Conservation (phyloP, 2,329 filamentous ascomycete genomes). For the Neocucurbitaria cava region DNA sequence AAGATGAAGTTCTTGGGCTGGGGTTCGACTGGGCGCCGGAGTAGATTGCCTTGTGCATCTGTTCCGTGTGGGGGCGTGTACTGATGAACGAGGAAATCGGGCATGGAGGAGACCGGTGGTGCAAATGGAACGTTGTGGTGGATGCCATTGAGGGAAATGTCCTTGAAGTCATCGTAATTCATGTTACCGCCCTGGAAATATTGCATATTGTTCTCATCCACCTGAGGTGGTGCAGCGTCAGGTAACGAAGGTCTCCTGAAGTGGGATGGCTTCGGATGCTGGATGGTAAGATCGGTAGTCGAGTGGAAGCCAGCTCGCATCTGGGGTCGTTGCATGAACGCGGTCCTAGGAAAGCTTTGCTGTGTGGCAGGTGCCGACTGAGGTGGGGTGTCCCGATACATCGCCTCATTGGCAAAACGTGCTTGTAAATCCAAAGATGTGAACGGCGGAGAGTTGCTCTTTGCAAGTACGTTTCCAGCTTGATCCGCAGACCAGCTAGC, state of each 20-base stretch:
- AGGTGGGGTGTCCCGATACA: constrained; percentile 57
- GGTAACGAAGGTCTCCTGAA: constrained; percentile 47
- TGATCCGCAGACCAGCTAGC: constrained; percentile 45
- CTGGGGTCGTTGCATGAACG: constrained; percentile 47
- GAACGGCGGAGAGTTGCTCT: constrained; percentile 54
- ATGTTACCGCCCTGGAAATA: constrained; percentile 32
- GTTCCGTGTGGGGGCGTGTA: constrained; percentile 55
- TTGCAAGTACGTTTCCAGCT: constrained; percentile 40
- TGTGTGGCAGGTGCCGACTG: constrained; percentile 60
- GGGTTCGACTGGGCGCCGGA: constrained; percentile 39
- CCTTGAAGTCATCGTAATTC: constrained; percentile 39
- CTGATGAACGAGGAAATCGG: constrained; percentile 55
- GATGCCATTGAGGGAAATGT: constrained; percentile 38
- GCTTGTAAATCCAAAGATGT: constrained; percentile 50
- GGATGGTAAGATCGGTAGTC: constrained; percentile 42
- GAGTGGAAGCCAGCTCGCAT: constrained; percentile 43
- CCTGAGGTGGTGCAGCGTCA: constrained; percentile 32
- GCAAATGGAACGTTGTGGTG: constrained; percentile 44
- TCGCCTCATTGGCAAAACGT: constrained; percentile 38
- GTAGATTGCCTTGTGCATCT: constrained; percentile 37
- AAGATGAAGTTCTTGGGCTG: constrained; percentile 57
- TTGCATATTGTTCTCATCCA: constrained; percentile 32
- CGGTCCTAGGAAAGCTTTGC: constrained; percentile 51
- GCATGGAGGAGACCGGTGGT: constrained; percentile 39
- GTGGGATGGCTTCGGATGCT: constrained; percentile 46